These are phyloP conservation scores for Adansonia grandidieri DNA, from an alignment of 441 rosid genomes.

Conservation along the genomic window DNA sequence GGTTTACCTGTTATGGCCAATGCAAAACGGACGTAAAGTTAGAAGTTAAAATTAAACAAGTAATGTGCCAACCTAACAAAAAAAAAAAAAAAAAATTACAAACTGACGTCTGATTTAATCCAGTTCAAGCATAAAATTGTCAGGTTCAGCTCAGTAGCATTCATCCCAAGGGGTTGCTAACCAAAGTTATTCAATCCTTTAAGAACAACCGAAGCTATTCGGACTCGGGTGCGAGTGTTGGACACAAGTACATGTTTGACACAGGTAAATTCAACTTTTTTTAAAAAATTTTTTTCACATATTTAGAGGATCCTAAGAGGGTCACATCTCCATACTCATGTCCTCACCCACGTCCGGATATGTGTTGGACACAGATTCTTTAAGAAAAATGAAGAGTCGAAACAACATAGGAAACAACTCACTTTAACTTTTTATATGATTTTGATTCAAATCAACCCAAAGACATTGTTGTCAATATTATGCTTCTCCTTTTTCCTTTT, in stretches of 20 bases:
- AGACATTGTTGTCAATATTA: neutral
- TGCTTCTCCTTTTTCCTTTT: neutral
- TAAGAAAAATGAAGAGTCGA: no score
- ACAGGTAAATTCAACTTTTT: no score
- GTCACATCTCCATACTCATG: no score
- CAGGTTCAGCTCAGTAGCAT: conserved; percentile 5
- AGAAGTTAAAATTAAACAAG: neutral
- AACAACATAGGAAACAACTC: no score
- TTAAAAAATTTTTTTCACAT: no score
- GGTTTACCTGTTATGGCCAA: conserved; percentile 69
- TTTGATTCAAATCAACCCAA: no score
- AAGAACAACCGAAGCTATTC: neutral
- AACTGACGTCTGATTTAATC: neutral
- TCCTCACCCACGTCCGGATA: no score
- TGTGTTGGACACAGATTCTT: no score
- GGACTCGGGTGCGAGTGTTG: no score
- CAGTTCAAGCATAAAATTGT: neutral
- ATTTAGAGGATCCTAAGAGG: no score
- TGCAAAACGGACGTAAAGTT: neutral
- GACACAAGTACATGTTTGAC: no score
- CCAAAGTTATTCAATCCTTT: neutral
- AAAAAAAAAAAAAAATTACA: neutral
- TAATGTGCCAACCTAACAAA: neutral
- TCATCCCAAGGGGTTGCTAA: neutral
- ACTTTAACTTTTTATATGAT: no score